Conservation (phyloP, 2,329 filamentous ascomycete species). For the Drechmeria coniospora region DNA sequence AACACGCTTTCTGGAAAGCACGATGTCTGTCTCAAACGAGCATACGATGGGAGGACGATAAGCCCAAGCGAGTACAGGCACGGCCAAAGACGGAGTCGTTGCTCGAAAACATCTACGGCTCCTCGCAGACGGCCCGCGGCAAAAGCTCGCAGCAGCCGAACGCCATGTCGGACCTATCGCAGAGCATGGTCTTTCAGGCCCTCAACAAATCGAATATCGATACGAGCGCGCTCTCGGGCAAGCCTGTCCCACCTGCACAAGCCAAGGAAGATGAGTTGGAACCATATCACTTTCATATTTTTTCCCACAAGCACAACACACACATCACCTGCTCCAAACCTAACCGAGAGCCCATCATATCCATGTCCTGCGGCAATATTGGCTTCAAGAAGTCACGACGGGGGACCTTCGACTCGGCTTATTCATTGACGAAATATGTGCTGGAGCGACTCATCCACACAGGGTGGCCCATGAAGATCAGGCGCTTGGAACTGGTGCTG, state of each 20-base stretch:
- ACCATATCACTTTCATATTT: constrained; percentile 79
- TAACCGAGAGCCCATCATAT: constrained; percentile 63
- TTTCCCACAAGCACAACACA: constrained; percentile 82
- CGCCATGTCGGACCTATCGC: constrained; percentile 18
- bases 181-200: constrained; percentile 24
- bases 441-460: constrained; percentile 73
- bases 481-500: constrained; percentile 62
- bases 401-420: constrained; percentile 77
- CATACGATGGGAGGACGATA: constrained; percentile 12
- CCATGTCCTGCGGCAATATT: constrained; percentile 69
- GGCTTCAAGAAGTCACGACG: constrained; percentile 78
- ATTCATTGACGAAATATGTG: constrained; percentile 74
- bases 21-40: constrained; percentile 26
- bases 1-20: constrained; percentile 8
- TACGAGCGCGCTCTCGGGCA: constrained; percentile 15
- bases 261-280: constrained; percentile 27
- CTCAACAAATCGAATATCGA: constrained; percentile 19
- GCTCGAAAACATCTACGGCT: constrained; percentile 19
- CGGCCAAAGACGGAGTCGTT: constrained; percentile 14
- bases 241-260: constrained; percentile 7
- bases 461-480: constrained; percentile 61
- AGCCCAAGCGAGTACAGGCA: constrained; percentile 8
- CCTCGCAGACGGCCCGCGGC: constrained; percentile 7
- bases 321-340: constrained; percentile 83
- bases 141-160: constrained; percentile 10